These are phyloP conservation scores for Cercophora scortea DNA, from an alignment of 495 filamentous ascomycete genomes.

Conservation along the genomic window DNA sequence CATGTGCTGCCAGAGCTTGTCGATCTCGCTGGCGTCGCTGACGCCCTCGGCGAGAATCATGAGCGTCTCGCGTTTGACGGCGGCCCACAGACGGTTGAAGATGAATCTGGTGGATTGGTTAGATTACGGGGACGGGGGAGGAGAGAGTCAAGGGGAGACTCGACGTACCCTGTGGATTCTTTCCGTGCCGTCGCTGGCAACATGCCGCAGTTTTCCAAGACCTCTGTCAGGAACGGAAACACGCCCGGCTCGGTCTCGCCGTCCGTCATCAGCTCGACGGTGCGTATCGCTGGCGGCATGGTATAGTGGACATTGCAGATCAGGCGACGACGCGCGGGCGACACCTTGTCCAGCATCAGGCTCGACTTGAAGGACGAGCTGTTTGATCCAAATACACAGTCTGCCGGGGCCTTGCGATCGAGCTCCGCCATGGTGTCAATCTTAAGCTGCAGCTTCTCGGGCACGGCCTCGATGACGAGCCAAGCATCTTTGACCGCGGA, in stretches of 20 bases:
- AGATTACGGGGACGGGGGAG: no score
- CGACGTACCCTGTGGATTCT: slow-evolving; percentile 40
- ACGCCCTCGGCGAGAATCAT: slow-evolving; percentile 45
- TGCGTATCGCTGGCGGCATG: slow-evolving; percentile 41
- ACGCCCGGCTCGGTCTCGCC: slow-evolving; percentile 37
- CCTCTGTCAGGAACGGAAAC: slow-evolving; percentile 31
- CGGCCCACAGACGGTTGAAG: slow-evolving; percentile 52
- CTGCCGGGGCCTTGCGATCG: slow-evolving; percentile 26
- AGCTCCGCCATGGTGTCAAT: slow-evolving; percentile 41
- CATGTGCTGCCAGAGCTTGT: slow-evolving; percentile 27
- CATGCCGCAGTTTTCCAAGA: slow-evolving; percentile 33
- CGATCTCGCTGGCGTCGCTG: slow-evolving; percentile 38
- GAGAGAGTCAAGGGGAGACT: no score
- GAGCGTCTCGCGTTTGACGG: slow-evolving; percentile 47
- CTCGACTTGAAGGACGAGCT: slow-evolving; percentile 39
- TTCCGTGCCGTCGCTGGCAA: slow-evolving; percentile 27
- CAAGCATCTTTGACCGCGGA: slow-evolving; percentile 34
- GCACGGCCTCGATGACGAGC: slow-evolving; percentile 48
- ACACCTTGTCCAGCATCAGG: slow-evolving; percentile 37
- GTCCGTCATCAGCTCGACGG: slow-evolving; percentile 50
- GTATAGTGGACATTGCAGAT: slow-evolving; percentile 41
- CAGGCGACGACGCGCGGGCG: slow-evolving; percentile 19
- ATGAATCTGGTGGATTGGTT: slow-evolving; percentile 25
- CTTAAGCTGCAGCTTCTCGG: slow-evolving; percentile 47
- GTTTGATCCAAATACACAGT: slow-evolving; percentile 45